Evolutionary conservation across 1,139 yeast genomes (phyloP).

Genomic region (Saccharomyces hybrid): DNA sequence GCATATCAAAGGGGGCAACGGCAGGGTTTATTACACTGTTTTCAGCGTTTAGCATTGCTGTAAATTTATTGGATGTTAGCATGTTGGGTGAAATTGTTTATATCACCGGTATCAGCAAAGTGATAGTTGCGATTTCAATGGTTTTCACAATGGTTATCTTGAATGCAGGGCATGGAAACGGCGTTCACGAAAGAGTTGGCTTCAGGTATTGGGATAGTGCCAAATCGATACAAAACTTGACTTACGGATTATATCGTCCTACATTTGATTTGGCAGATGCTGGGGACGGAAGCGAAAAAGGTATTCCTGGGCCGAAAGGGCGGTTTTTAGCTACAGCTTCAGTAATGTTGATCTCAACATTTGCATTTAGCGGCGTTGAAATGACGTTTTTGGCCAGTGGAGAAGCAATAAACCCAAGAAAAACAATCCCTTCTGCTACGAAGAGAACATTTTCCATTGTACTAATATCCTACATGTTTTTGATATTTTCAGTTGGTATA

Average conservation of each 20-base stretch:
- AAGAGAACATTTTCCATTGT: constrained; percentile 65
- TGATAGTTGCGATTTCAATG: constrained; percentile 45
- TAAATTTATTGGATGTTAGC: constrained; percentile 57
- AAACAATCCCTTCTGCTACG: constrained; percentile 70
- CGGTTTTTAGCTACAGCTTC: constrained; percentile 56
- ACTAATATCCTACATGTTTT: constrained; percentile 54
- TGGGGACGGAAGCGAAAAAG: constrained; percentile 37
- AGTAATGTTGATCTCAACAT: constrained; percentile 57
- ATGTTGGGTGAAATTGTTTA: constrained; percentile 70
- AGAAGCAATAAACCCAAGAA: constrained; percentile 74
- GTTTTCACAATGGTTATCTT: constrained; percentile 57
- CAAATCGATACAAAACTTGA: constrained; percentile 45
- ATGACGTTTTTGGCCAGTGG: constrained; percentile 82
- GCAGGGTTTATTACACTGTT: constrained; percentile 65
- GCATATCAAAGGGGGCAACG: constrained; percentile 43
- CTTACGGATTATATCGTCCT: constrained; percentile 68
- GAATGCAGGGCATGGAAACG: constrained; percentile 40
- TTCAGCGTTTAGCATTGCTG: constrained; percentile 36
- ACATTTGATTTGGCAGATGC: constrained; percentile 50
- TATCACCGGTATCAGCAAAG: constrained; percentile 50
- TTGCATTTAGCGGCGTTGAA: constrained; percentile 75
- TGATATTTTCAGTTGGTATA: constrained; percentile 61
- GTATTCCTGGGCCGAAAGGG: constrained; percentile 57
- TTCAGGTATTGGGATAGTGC: constrained; percentile 58
- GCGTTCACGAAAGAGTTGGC: constrained; percentile 39